phyloP scores from a whole-genome alignment of 352 stramenopile genomes.

The Phytophthora aleatoria region DNA sequence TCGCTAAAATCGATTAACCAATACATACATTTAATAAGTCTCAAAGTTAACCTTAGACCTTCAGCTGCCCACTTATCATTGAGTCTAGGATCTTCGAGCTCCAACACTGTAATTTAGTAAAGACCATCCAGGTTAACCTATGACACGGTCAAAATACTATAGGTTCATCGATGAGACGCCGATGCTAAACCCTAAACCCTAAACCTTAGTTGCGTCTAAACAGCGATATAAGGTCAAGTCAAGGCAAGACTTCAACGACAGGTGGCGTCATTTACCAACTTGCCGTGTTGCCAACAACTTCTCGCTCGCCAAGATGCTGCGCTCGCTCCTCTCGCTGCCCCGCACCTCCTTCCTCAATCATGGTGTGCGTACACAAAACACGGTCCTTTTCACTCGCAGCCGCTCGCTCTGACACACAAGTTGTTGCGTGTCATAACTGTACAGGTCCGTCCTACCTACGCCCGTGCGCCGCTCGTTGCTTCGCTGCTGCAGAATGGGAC shows the following conservation, averaged over 20 bases:
- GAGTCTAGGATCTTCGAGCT: neutral
- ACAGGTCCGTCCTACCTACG: constrained; percentile 19
- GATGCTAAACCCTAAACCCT: too few species aligned
- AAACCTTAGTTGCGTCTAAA: neutral
- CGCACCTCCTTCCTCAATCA: constrained; percentile 23
- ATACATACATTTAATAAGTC: neutral
- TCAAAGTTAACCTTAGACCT: neutral
- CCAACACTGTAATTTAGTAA: neutral
- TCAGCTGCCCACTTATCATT: too few species aligned
- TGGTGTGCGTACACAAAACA: constrained; percentile 1
- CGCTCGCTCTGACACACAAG: constrained; percentile 1
- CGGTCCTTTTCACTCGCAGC: too few species aligned
- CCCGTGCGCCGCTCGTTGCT: constrained; percentile 2
- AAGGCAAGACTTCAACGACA: constrained; percentile 11
- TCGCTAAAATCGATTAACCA: neutral
- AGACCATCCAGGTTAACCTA: neutral
- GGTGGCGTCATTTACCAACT: constrained; percentile 6
- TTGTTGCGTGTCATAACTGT: neutral
- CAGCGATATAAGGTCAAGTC: neutral
- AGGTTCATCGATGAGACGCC: neutral
- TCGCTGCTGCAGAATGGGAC: constrained; percentile 16
- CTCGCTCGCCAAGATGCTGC: constrained; percentile 20
- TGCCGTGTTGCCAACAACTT: neutral
- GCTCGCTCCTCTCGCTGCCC: constrained; percentile 14
- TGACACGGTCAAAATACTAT: neutral